Conservation (phyloP, 2,329 filamentous ascomycete genomes). For the Rhynchosporium secalis region DNA sequence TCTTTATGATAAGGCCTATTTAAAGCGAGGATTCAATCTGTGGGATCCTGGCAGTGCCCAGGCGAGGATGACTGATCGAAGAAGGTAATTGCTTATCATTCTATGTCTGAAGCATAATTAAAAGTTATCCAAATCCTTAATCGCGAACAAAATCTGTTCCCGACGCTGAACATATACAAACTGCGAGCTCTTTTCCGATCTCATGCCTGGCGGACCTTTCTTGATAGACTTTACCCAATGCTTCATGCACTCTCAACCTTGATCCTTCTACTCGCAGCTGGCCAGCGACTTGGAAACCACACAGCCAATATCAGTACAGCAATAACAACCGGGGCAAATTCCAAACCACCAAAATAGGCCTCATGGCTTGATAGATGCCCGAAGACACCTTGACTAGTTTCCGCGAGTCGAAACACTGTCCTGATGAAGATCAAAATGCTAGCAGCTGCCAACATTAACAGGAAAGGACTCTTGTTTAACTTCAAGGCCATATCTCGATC, state of each 20-base stretch:
- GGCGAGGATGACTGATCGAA: no score
- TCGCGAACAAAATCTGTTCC: no score
- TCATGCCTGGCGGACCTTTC: no score
- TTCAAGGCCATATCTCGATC: neutral
- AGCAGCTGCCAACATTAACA: slow-evolving; percentile 45
- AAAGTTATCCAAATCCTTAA: no score
- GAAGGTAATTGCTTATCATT: neutral
- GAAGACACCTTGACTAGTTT: slow-evolving; percentile 52
- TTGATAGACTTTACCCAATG: neutral
- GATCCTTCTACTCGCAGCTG: neutral
- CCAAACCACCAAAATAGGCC: slow-evolving; percentile 53
- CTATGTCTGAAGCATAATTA: neutral
- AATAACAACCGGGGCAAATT: slow-evolving; percentile 55
- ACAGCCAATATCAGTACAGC: slow-evolving; percentile 40
- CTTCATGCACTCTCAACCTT: neutral
- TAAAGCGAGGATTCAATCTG: neutral
- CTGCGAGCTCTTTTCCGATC: no score
- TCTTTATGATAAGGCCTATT: slow-evolving; percentile 35
- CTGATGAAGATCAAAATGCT: slow-evolving; percentile 53
- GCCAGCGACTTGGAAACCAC: slow-evolving; percentile 17
- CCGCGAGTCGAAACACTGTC: slow-evolving; percentile 54
- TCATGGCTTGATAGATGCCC: slow-evolving; percentile 50
- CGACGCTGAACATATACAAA: no score
- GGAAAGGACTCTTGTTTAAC: slow-evolving; percentile 43
- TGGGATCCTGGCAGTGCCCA: neutral